Evolutionary conservation across 371 early-diverging fungal genomes (phyloP), one percentile per base, ranked within the genome.

Genomic region (Syncephalastrum contaminatum): DNA sequence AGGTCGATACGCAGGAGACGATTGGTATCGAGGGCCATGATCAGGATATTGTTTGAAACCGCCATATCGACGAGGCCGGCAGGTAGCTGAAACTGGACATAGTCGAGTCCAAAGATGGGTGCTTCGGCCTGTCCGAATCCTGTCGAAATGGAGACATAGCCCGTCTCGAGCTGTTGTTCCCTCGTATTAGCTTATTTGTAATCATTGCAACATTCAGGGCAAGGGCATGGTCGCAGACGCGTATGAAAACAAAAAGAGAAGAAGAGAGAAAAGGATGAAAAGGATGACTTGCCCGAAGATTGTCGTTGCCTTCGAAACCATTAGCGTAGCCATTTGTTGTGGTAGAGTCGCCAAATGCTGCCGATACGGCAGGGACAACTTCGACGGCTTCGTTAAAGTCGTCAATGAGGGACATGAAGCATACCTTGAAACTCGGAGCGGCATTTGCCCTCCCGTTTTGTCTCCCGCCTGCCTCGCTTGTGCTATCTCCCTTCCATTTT

Each of bases 11-110:
- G 77, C 45, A 91, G 64, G 12, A 90, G 64, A 53, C 81, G 80
- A 58, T 71, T 72, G 5, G 80, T 81, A 20, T 86, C 85, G 59
- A 91, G 72, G 7, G 85, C 86, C 59, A 94, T 77, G 21, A 87
- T 76, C 48, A 94, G 76, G 41, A 85, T 76, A 66, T 92, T 89
- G 75, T 89, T 91, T 50, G 90, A 75, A 10, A 94, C 94, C 3
- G 83, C 85, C 69, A 89, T 67, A 18, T 85, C 75, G n/a, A 82
- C 74, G 12, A 94, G 68, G 16, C 70, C 59, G 13, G 82, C 85
- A 10, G 91, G 88, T 54, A 90, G 85, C 43, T 84, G 84, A 58
- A 91, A 93, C 60, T 91, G 91, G 43, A 94, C 93, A 24, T 77
- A 81, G 64, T 89, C 91, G 25, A 94, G 79, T 4, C 85, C 72